These are phyloP conservation scores for Alternaria novae-zelandiae DNA, from an alignment of 2,329 filamentous ascomycete species.

Conservation along the genomic window DNA sequence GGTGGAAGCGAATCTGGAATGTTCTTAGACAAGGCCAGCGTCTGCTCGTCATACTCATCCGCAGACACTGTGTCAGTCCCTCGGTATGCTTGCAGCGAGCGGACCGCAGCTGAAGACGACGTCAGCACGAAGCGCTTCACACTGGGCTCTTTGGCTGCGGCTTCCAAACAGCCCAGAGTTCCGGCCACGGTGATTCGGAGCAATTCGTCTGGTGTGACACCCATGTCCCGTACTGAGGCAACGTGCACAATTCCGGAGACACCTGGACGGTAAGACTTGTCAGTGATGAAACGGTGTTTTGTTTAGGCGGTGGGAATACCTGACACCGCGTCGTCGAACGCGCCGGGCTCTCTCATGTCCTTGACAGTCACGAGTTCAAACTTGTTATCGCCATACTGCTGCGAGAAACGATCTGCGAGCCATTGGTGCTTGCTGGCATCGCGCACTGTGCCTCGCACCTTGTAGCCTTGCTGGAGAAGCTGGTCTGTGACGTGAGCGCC, in stretches of 20 bases:
- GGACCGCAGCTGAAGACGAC: constrained; percentile 46
- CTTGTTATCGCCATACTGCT: constrained; percentile 24
- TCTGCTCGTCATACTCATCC: constrained; percentile 43
- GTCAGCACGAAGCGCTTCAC: constrained; percentile 54
- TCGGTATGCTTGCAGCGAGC: constrained; percentile 28
- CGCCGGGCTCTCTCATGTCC: constrained; percentile 32
- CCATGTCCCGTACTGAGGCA: constrained; percentile 52
- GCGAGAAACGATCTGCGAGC: constrained; percentile 30
- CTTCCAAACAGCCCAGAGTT: constrained; percentile 47
- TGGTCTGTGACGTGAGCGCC: constrained; percentile 41
- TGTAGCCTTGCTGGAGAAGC: constrained; percentile 36
- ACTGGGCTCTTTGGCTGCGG: constrained; percentile 49
- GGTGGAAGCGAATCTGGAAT: constrained; percentile 25
- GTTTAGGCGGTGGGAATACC: constrained; percentile 14
- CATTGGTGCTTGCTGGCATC: constrained; percentile 28
- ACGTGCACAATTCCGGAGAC: constrained; percentile 53
- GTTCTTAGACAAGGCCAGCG: constrained; percentile 38
- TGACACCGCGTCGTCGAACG: constrained; percentile 30
- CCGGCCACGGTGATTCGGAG: constrained; percentile 42
- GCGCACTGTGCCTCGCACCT: constrained; percentile 40
- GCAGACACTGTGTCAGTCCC: constrained; percentile 39
- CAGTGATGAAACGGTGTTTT: neutral
- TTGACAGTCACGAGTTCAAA: constrained; percentile 24
- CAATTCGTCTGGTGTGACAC: constrained; percentile 46
- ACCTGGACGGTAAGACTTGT: constrained; percentile 25